phyloP scores from a whole-genome alignment of 139 green algal genomes.

The Closterium sp. region DNA sequence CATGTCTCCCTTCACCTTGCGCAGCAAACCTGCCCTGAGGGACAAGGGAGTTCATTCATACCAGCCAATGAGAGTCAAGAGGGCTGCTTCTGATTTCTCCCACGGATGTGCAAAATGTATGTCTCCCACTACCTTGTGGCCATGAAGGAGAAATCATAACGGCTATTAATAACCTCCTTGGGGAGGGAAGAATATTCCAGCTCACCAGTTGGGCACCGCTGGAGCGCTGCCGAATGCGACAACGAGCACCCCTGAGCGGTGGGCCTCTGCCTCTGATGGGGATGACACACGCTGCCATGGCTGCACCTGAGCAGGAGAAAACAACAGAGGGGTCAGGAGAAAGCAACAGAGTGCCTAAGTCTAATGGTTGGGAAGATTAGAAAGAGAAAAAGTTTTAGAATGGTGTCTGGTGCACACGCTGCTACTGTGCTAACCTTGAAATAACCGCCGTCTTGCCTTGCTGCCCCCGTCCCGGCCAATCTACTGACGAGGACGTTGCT shows the following conservation, averaged over 20 bases:
- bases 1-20: conserved; percentile 31
- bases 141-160: too few relatives aligned
- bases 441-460: conserved; percentile 7
- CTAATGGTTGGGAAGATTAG: neutral
- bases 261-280: neutral
- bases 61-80: neutral
- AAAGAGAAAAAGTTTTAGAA: too few relatives aligned
- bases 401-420: too few relatives aligned
- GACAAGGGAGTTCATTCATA: neutral
- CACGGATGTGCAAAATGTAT: too few relatives aligned
- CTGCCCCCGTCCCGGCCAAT: conserved; percentile 17
- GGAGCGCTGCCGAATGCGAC: conserved; percentile 90
- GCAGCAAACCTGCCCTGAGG: conserved; percentile 72
- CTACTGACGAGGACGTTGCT: neutral
- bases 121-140: too few relatives aligned
- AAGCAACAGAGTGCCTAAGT: neutral
- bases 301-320: conserved; percentile 7
- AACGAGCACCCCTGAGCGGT: conserved; percentile 61
- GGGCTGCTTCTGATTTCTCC: too few relatives aligned
- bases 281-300: neutral
- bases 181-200: neutral
- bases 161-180: too few relatives aligned
- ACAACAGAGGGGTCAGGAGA: neutral
- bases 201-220: conserved; percentile 84
- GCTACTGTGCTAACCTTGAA: conserved; percentile 48